Base-by-base conservation (phyloP, 2,329 filamentous ascomycete genomes). In the Cytospora leucostoma region DNA sequence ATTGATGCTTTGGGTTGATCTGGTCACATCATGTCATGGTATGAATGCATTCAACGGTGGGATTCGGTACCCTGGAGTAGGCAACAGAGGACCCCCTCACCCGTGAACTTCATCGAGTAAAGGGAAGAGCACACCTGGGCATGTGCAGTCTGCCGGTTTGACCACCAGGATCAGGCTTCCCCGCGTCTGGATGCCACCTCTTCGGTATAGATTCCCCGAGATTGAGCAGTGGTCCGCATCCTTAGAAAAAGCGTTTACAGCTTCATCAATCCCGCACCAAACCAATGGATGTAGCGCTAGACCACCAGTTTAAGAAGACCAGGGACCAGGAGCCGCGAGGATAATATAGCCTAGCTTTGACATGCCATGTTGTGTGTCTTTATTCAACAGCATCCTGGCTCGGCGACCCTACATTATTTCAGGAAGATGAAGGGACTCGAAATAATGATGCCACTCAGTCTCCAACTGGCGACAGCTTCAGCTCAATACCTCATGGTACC, bases 191-290 rank as follows among this genome's bases (percentile, higher is more conserved):
- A 51, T 38, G 37, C 63, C 63, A 65, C 63, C 51, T 55, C 33
- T 44, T 65, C 59, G 59, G 59, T 52, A 32, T 54, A 59, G 47
- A 37, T 65, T 33, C 33, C 47, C 63, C 63, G 49, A 56, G 60
- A 33, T 49, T 50, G 34, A 47, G 33, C 49, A 34, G 52, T 19
- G 33, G 47, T 35, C 56, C 44, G 34, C 56, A 27, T 27, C 47
- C 13, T 27, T 32, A 19, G n/a, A 34, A n/a, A 38, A 44, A 56
- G 34, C 35, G 58, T 33, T 27, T 40, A 40, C 47, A 47, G 35
- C 35, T 47, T 4, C 37, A 17, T 44, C 50, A 63, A 50, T 37
- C 54, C 56, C 56, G 49, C 61, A 54, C 40, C 50, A 54, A 54
- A 61, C 40, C 52, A 21, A 27, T 15, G 52, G 40, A 49, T 32